These are phyloP conservation scores for Boletus vermiculosoides DNA, from an alignment of 768 basidiomycete species.

Conservation along the genomic window DNA sequence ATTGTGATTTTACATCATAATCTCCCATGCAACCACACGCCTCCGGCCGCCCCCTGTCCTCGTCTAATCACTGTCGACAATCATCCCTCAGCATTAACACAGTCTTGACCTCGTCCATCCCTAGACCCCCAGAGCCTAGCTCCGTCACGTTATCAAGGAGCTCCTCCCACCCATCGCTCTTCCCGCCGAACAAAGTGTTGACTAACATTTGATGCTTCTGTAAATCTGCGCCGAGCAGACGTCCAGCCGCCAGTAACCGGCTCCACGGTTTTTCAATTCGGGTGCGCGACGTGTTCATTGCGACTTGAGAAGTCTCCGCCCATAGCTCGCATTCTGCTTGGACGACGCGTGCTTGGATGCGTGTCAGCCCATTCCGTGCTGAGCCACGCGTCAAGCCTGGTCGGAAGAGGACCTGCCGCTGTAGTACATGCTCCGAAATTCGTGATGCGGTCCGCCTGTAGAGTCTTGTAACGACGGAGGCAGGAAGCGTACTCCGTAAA, in stretches of 20 bases:
- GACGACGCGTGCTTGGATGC: conserved; percentile 56
- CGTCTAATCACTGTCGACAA: conserved; percentile 23
- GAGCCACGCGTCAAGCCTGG: conserved; percentile 55
- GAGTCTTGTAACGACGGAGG: conserved; percentile 51
- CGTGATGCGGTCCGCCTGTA: conserved; percentile 75
- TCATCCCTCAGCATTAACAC: conserved; percentile 50
- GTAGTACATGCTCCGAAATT: conserved; percentile 74
- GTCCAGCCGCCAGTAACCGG: conserved; percentile 65
- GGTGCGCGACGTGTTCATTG: conserved; percentile 44
- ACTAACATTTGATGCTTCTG: conserved; percentile 34
- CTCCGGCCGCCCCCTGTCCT: background rate
- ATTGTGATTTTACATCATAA: background rate
- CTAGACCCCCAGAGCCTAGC: conserved; percentile 61
- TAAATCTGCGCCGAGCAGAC: conserved; percentile 58
- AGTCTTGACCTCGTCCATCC: conserved; percentile 56
- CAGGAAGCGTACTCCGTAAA: conserved; percentile 63
- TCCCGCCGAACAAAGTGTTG: conserved; percentile 15
- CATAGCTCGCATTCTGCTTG: conserved; percentile 76
- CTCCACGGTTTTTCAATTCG: conserved; percentile 78
- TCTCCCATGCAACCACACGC: background rate
- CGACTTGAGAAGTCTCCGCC: conserved; percentile 73
- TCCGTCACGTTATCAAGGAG: conserved; percentile 42
- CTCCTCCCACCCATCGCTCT: conserved; percentile 50
- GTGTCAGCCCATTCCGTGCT: conserved; percentile 21
- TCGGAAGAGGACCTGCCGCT: conserved; percentile 79